Conservation (phyloP, 345 rosid genomes). For the Rubroshorea leprosula region DNA sequence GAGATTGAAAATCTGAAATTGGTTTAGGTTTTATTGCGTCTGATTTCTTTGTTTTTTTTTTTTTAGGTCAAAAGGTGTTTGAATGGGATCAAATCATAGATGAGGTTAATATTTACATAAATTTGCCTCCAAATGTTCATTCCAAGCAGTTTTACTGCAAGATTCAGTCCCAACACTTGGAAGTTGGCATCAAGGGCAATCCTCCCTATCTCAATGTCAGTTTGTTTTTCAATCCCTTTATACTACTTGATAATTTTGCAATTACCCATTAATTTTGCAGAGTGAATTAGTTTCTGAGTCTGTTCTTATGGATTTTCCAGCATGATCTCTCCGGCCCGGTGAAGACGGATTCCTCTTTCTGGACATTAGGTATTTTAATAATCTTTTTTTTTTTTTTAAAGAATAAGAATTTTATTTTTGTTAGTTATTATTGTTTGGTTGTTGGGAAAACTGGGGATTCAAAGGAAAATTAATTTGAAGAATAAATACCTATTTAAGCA, state of each 20-base stretch:
- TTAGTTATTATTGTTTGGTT: background rate
- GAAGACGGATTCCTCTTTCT: constrained; percentile 87
- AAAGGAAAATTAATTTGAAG: background rate
- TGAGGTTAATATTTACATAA: constrained; percentile 76
- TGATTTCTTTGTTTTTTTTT: background rate
- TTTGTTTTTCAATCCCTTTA: background rate
- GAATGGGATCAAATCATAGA: constrained; percentile 97
- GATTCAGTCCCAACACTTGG: constrained; percentile 76
- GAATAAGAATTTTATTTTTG: background rate
- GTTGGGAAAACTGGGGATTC: background rate
- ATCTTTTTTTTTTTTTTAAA: background rate
- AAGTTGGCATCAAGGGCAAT: constrained; percentile 92
- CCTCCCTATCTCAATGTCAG: constrained; percentile 88
- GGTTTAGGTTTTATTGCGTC: background rate
- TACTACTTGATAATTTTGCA: background rate
- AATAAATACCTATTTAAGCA: background rate
- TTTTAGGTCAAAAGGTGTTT: constrained; percentile 64
- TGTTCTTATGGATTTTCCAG: constrained; percentile 23
- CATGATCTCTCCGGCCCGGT: constrained; percentile 69
- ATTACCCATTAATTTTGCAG: background rate
- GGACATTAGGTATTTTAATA: constrained; percentile 63
- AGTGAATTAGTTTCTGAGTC: background rate
- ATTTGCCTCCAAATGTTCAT: constrained; percentile 57
- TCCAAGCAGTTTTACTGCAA: constrained; percentile 78
- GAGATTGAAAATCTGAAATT: background rate